Conservation (phyloP, 805 yeast species). For the Candida easanensis region DNA sequence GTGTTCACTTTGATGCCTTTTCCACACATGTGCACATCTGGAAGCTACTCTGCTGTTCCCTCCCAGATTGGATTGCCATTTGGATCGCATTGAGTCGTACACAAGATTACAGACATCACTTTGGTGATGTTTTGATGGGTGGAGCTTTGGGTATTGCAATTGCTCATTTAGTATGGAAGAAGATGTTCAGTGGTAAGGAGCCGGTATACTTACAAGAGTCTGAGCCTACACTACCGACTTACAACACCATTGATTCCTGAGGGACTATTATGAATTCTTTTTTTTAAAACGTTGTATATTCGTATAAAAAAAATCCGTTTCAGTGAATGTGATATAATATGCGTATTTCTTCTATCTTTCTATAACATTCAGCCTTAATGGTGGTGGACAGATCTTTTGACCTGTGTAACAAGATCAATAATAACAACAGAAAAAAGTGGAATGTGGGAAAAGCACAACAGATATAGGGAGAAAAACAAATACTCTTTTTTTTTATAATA, state of each 20-base stretch:
- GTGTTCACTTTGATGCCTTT: conserved; percentile 20
- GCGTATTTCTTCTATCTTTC: not conserved
- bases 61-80: conserved; percentile 66
- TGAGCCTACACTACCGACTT: conserved; percentile 14
- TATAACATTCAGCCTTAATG: no score
- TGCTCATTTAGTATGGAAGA: conserved; percentile 15
- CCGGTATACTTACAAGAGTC: conserved; percentile 16
- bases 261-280: no score
- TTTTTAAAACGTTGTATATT: no score
- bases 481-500: no score
- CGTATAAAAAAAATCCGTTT: no score
- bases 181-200: conserved; percentile 22
- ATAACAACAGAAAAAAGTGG: not conserved
- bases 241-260: conserved; percentile 5
- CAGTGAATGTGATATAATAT: not conserved
- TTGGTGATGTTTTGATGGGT: conserved; percentile 79
- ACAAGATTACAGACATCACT: conserved; percentile 90
- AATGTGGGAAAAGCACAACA: not conserved
- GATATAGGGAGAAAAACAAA: not conserved
- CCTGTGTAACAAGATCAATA: not conserved
- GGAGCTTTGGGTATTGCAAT: conserved; percentile 51
- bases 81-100: conserved; percentile 82
- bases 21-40: conserved; percentile 42
- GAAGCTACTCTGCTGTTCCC: conserved; percentile 47
- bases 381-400: no score